phyloP scores from a whole-genome alignment of 768 basidiomycete species.

The Gloeostereum incarnatum region DNA sequence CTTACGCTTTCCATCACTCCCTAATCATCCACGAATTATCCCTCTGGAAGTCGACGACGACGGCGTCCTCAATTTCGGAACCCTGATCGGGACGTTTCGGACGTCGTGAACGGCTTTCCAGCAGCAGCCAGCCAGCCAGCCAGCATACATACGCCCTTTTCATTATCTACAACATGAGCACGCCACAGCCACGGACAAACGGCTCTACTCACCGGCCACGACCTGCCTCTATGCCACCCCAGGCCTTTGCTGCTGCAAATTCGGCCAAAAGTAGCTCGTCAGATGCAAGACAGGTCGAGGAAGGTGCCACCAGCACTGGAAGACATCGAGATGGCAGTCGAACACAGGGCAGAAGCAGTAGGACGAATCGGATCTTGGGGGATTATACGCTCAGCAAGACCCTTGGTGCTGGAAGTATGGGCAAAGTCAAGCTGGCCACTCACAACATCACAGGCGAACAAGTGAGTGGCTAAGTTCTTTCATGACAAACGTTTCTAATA shows the following conservation, averaged over 20 bases:
- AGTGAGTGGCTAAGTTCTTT: slow-evolving; percentile 36
- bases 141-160: slow-evolving; percentile 13
- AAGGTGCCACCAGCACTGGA: neutral
- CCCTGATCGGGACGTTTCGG: no score
- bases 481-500: slow-evolving; percentile 10
- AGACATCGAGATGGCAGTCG: slow-evolving; percentile 4
- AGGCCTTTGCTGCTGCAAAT: slow-evolving; percentile 19
- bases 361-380: slow-evolving; percentile 62
- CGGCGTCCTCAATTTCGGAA: neutral
- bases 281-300: slow-evolving; percentile 23
- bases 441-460: slow-evolving; percentile 88
- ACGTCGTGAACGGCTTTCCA: no score
- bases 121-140: slow-evolving; percentile 10
- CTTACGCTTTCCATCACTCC: no score
- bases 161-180: slow-evolving; percentile 8
- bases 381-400: slow-evolving; percentile 97
- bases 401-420: slow-evolving; percentile 96
- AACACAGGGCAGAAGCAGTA: slow-evolving; percentile 20
- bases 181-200: slow-evolving; percentile 17
- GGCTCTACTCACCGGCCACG: slow-evolving; percentile 36
- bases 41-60: neutral
- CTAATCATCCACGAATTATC: no score
- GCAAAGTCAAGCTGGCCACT: slow-evolving; percentile 94
- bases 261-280: slow-evolving; percentile 19
- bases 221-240: slow-evolving; percentile 72